These are phyloP conservation scores for Microdochium bolleyi DNA, from an alignment of 2,329 filamentous ascomycete species.

Conservation along the genomic window DNA sequence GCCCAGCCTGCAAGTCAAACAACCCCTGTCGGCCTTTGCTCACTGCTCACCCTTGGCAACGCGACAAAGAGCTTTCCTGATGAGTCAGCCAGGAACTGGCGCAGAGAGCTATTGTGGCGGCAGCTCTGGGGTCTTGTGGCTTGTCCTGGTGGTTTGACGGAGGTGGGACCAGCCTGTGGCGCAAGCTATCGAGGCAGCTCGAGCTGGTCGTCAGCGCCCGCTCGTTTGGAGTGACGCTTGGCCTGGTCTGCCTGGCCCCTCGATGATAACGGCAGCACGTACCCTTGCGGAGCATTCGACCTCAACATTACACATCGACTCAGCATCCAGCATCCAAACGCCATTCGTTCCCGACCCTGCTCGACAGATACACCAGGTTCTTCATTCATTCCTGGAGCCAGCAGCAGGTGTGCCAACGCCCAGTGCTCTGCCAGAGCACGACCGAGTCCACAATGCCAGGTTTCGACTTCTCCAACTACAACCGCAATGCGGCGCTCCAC, in stretches of 20 bases:
- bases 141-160: background rate
- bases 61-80: no score
- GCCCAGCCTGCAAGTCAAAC: no score
- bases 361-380: background rate
- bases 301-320: background rate
- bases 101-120: background rate
- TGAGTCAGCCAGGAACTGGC: no score
- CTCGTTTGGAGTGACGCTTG: no score
- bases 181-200: conserved; percentile 3
- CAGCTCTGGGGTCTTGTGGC: background rate
- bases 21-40: no score
- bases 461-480: conserved; percentile 99
- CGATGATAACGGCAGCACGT: background rate
- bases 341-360: background rate
- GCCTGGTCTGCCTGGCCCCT: background rate
- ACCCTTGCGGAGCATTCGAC: background rate
- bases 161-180: background rate
- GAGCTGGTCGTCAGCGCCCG: conserved; percentile 3
- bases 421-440: background rate
- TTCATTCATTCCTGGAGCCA: background rate
- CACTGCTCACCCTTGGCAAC: no score
- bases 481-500: conserved; percentile 94
- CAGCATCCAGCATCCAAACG: background rate
- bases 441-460: conserved; percentile 65
- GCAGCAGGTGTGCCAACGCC: background rate